A percentile compares a stretch with the other conserved stretches of the same genome.
phyloP scores from a whole-genome alignment of 2,329 filamentous ascomycete genomes.

The Aspergillus thermomutatus region DNA sequence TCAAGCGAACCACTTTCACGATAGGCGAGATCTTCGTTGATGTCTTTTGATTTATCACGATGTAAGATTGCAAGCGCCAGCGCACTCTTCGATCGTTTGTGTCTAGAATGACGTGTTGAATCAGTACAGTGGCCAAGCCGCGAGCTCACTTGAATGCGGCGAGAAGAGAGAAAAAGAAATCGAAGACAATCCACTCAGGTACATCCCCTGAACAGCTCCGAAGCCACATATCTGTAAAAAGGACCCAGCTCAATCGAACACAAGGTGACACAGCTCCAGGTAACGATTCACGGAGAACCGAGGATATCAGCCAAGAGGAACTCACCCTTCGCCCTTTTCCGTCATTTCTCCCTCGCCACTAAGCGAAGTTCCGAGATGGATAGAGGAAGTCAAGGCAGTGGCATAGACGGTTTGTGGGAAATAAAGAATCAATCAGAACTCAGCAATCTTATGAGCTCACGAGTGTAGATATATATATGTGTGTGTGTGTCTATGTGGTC shows the following conservation, averaged over 20 bases:
- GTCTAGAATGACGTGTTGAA: constrained; percentile 34
- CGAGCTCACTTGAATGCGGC: neutral
- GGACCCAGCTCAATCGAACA: neutral
- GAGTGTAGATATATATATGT: neutral
- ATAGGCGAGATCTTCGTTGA: constrained; percentile 24
- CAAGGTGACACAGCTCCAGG: neutral
- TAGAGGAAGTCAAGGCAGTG: neutral
- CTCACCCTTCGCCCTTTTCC: constrained; percentile 32
- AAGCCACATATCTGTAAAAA: neutral
- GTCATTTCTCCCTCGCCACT: constrained; percentile 21
- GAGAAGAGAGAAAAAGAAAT: neutral
- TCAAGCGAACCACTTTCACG: constrained; percentile 24
- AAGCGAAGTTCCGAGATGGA: neutral
- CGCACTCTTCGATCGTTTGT: constrained; percentile 54
- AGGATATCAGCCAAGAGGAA: constrained; percentile 6
- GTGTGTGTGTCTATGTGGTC: neutral
- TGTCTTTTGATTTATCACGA: constrained; percentile 49
- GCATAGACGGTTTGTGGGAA: neutral
- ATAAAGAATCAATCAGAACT: neutral
- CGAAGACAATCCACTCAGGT: neutral
- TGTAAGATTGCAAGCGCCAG: constrained; percentile 54
- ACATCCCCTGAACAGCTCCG: neutral
- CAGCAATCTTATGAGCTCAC: neutral
- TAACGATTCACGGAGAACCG: constrained; percentile 19
- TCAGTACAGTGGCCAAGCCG: constrained; percentile 21